Evolutionary conservation across 2,329 filamentous ascomycete species (phyloP), one percentile per base, ranked within the genome.

Genomic region (Aureobasidium sp.): DNA sequence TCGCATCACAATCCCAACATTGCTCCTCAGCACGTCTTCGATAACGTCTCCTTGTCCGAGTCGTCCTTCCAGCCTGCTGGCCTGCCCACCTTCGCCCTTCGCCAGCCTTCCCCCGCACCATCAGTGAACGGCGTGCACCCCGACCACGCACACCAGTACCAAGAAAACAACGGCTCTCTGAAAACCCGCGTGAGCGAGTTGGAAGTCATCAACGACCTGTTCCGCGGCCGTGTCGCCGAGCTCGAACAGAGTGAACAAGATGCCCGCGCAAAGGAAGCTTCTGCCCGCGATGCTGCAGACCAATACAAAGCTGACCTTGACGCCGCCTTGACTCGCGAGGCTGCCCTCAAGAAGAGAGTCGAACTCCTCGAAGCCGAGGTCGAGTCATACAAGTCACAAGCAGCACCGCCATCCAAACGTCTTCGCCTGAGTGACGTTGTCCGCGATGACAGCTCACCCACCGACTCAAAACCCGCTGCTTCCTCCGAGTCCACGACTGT

Each of bases 131-230:
- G 77, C 56, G 76, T 82, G 64, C 82, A 86, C 66, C 79, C 87
- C 62, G 89, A 92, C 63, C 80, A 84, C 5, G 85, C 89, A 0
- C 88, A 91, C 71, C 88, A 87, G 3, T 91, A 90, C 73, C 90
- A 96, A 71, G 87, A 89, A 64, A 84, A 87, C 65, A 96, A 96
- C 73, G 89, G 89, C 5, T 88, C 87, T 56, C 81, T 97, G n/a
- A 96, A 95, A 77, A 99, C 94, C 0, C 87, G 94, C 45, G 93
- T 99, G 37, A 94, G 88, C 68, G 94, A 99, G 74, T 82, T 99
- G 27, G 94, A 99, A 73, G 84, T 99, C 58, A 97, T 99, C 79
- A 97, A 86, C 70, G 83, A 87, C 60, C 76, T 89, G 22, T 89
- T 88, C 73, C 77, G 79, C 49, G 87, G 88, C 64, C 77, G 78